A percentile compares a stretch with the other conserved stretches of the same genome.
These are phyloP conservation scores for Sporothrix globosa DNA, from an alignment of 2,329 filamentous ascomycete species.

Conservation along the genomic window DNA sequence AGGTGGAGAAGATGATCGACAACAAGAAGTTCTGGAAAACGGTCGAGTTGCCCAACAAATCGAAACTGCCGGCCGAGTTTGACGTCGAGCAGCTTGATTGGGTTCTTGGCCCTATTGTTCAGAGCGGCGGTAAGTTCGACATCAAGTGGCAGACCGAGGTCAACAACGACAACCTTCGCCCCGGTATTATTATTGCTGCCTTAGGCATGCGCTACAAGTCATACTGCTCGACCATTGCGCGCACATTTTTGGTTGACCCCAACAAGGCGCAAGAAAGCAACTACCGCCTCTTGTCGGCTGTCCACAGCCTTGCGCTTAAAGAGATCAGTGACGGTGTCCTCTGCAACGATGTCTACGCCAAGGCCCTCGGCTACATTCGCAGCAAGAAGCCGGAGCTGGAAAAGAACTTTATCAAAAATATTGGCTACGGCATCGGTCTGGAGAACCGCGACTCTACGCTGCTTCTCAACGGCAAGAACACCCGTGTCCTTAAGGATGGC, in stretches of 20 bases:
- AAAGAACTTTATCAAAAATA: slow-evolving; percentile 90
- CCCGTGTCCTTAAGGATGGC: slow-evolving; percentile 81
- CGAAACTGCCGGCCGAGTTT: slow-evolving; percentile 83
- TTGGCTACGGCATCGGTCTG: slow-evolving; percentile 89
- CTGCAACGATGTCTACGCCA: slow-evolving; percentile 89
- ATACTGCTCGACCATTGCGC: slow-evolving; percentile 88
- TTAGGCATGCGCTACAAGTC: slow-evolving; percentile 94
- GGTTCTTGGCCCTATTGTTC: slow-evolving; percentile 86
- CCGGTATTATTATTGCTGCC: slow-evolving; percentile 90
- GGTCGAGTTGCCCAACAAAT: slow-evolving; percentile 67
- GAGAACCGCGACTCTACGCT: slow-evolving; percentile 86
- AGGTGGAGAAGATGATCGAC: slow-evolving; percentile 88
- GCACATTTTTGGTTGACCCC: slow-evolving; percentile 95
- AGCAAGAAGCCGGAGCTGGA: slow-evolving; percentile 93
- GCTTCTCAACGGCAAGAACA: slow-evolving; percentile 84
- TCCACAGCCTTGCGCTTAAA: slow-evolving; percentile 89
- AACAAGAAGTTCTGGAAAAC: slow-evolving; percentile 91
- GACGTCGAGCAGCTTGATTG: slow-evolving; percentile 90
- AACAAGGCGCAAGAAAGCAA: slow-evolving; percentile 94
- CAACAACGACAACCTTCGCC: slow-evolving; percentile 80
- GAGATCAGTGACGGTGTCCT: slow-evolving; percentile 83
- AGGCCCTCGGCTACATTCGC: slow-evolving; percentile 77
- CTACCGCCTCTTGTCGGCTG: slow-evolving; percentile 82
- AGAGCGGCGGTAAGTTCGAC: slow-evolving; percentile 96
- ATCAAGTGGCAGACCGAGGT: slow-evolving; percentile 77